Base-by-base conservation (phyloP, 306 rosid genomes). In the Fragaria nilgerrensis region DNA sequence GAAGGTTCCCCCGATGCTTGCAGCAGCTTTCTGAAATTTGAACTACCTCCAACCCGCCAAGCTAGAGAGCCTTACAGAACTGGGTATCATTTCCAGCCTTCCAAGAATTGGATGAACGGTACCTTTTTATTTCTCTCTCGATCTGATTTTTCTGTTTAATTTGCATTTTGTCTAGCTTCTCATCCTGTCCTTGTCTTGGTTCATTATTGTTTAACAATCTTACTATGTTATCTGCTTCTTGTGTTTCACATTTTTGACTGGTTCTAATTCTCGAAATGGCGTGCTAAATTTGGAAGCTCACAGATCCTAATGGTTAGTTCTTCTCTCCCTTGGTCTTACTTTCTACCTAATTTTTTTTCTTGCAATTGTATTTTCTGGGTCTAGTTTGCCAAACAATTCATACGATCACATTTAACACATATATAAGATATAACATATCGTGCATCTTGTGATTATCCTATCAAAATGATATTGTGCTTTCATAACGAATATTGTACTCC, bases 71-170 rank as follows among this genome's bases (percentile, higher is more conserved):
- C 98, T 59, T 86, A 93, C 15, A 90, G 94, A 87, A 93, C 98
- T 75, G 82, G 87, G 52, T 93, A 90, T 73, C 98, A 90, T 75
- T 56, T 93, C 74, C 98, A 93, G 70, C 98, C 98, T 75, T 93
- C 83, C 58, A 78, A 85, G 78, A 93, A 93, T 73, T 93, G 98
- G 95, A 93, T 93, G 0, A 93, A 93, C 70, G 98, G 98, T 94
- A 7, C 32, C 5, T 56, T 22, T 17, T 50, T 17, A 16, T 16
- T 48, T 15, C 19, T 48, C 53, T 48, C 22, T 17, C 56, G 22
- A 17, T 52, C 22, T 52, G 22, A 52, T 52, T 52, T 50, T 50
- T 52, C 22, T 6, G n/a, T 17, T 52, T 52, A 6, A 19, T 16
- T 49, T 49, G 55, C 55, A 4, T 49, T 5, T 49, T 49, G 9